Percentiles rank a stretch among this genome's conserved stretches.
These are phyloP conservation scores for Setaria italica DNA, from an alignment of 202 grass and related monocot species.

Conservation along the genomic window DNA sequence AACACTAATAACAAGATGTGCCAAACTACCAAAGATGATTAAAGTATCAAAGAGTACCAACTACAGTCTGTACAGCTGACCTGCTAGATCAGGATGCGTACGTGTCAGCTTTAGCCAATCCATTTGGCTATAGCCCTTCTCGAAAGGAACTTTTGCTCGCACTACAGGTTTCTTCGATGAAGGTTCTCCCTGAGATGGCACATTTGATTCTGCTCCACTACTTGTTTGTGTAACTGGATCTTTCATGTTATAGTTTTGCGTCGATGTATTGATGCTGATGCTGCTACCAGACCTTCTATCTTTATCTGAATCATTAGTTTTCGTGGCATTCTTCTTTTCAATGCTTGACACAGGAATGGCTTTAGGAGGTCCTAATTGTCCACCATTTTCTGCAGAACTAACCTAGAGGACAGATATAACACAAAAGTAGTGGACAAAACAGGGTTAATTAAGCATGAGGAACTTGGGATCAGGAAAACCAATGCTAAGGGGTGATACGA, in stretches of 20 bases:
- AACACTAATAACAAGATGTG: not conserved
- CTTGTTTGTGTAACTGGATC: constrained; percentile 22
- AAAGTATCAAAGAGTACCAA: constrained; percentile 10
- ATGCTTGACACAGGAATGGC: constrained; percentile 58
- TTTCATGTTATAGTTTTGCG: constrained; percentile 6
- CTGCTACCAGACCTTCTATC: constrained; percentile 28
- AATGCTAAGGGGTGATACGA: not conserved
- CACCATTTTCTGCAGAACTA: constrained; percentile 51
- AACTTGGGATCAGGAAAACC: not conserved
- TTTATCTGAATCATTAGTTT: constrained; percentile 30
- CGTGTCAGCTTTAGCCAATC: constrained; percentile 89
- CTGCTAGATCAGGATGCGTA: constrained; percentile 84
- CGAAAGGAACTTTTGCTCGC: constrained; percentile 82
- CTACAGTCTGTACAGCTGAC: constrained; percentile 42
- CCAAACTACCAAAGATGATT: constrained; percentile 3
- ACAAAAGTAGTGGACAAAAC: not conserved
- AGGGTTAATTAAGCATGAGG: not conserved
- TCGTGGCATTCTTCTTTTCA: constrained; percentile 26
- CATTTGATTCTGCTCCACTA: constrained; percentile 40
- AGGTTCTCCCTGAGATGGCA: constrained; percentile 52
- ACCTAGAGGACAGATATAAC: constrained; percentile 45
- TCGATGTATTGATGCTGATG: not conserved
- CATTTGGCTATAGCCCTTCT: constrained; percentile 94
- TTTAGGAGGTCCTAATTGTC: constrained; percentile 65
- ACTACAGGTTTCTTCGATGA: constrained; percentile 58